Evolutionary conservation across 768 basidiomycete genomes (phyloP), one percentile per base, ranked within the genome.

Genomic region (Tricholoma sp.): DNA sequence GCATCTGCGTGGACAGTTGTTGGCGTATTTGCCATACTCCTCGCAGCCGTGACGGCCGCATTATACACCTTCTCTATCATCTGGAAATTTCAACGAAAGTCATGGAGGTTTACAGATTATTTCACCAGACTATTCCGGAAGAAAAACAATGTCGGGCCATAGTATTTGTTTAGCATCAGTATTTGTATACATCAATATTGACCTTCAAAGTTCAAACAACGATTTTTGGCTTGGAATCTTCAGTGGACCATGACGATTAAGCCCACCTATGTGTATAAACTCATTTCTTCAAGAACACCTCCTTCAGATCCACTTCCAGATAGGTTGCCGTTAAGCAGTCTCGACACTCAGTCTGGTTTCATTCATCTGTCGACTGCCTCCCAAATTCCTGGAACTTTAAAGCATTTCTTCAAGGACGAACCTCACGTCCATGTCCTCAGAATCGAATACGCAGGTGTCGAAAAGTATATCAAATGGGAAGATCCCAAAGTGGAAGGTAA

Each of bases 231-330:
- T n/a, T n/a, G n/a, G n/a, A n/a, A n/a, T n/a, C n/a, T n/a, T n/a
- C n/a, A n/a, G n/a, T 19, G 21, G 10, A 18, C 10, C n/a, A 18
- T 50, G 47, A 31, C 29, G 21, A 4, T 66, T 7, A 63, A 55
- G 19, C 84, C 82, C 2, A 78, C 71, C 3, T 85, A 82, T 66
- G 54, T 86, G 60, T 88, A 86, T 74, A 88, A 86, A 61, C 77
- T 88, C 61, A 67, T 85, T 27, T 71, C 76, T 11, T 63, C 72
- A 24, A 71, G 76, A 4, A 59, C 74, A 4, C 72, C 78, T n/a
- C 74, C 78, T 22, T 68, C 75, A 1, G 66, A 66, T 10, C 70
- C 70, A 1, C 68, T 83, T 11, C 81, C 81, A 4, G 67, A 71
- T 1, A 65, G 59, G 2, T 73, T 84, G n/a, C 80, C 81, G n/a